Evolutionary conservation across 2,329 filamentous ascomycete genomes (phyloP).

Genomic region (Venturia carpophila): DNA sequence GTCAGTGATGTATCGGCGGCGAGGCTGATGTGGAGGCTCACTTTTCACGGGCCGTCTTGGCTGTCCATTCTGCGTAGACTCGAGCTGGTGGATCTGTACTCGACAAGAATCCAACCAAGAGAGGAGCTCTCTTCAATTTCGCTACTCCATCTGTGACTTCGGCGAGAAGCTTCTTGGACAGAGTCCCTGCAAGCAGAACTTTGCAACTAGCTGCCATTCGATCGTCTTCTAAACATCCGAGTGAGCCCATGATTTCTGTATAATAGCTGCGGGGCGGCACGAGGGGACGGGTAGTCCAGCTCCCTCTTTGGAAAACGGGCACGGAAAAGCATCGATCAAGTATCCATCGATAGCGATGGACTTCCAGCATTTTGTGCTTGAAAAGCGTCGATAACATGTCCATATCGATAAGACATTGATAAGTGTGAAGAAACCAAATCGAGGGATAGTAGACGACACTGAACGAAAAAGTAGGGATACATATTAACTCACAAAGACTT

Average conservation of each 20-base stretch:
- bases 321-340: background rate
- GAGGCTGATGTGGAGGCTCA: conserved; percentile 43
- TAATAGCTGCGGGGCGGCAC: background rate
- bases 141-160: conserved; percentile 72
- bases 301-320: background rate
- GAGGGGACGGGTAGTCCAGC: background rate
- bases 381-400: no score
- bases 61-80: conserved; percentile 95
- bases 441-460: background rate
- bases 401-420: background rate
- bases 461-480: background rate
- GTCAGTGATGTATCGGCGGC: conserved; percentile 14
- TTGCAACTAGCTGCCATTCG: conserved; percentile 59
- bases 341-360: background rate
- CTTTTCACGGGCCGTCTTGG: conserved; percentile 95
- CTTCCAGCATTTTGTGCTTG: background rate
- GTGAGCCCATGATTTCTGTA: conserved; percentile 7
- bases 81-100: conserved; percentile 84
- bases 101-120: conserved; percentile 83
- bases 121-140: conserved; percentile 63
- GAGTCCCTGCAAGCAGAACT: conserved; percentile 79
- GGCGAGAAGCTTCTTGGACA: conserved; percentile 70
- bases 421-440: background rate
- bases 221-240: conserved; percentile 22
- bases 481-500: background rate